Evolutionary conservation across 345 rosid species (phyloP).

Genomic region (Salix suchowensis): DNA sequence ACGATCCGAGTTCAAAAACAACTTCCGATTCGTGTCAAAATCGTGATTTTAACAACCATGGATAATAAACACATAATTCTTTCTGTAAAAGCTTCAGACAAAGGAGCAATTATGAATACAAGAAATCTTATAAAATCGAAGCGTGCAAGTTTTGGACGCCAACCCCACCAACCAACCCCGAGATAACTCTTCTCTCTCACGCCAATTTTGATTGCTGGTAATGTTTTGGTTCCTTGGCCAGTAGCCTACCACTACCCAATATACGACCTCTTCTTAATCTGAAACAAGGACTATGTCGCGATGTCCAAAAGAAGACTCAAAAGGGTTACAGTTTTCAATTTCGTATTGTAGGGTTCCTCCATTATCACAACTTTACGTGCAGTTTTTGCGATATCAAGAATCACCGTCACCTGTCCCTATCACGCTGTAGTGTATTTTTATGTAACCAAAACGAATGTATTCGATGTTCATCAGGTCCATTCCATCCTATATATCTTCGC

Average conservation of each 20-base stretch:
- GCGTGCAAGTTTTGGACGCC: conserved; percentile 40
- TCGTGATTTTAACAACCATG: too few species aligned
- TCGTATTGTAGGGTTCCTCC: neutral
- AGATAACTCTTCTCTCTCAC: conserved; percentile 8
- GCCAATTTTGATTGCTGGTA: conserved; percentile 38
- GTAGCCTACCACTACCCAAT: conserved; percentile 42
- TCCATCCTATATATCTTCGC: conserved; percentile 31
- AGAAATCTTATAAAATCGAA: neutral
- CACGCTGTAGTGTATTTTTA: conserved; percentile 17
- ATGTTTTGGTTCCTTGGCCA: conserved; percentile 43
- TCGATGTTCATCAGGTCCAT: neutral
- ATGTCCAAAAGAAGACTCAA: neutral
- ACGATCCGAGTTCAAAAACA: too few species aligned
- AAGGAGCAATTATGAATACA: neutral
- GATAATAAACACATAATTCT: conserved; percentile 4
- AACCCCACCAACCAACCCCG: conserved; percentile 34
- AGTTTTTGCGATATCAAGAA: neutral
- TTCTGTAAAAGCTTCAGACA: neutral
- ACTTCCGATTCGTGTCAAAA: too few species aligned
- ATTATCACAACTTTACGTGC: neutral
- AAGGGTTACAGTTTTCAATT: neutral
- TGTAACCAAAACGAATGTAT: conserved; percentile 16
- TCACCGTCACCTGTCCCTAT: conserved; percentile 22
- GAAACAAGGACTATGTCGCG: neutral
- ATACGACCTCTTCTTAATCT: conserved; percentile 6